Base-by-base conservation (phyloP, 2,329 filamentous ascomycete genomes). In the Verticillium alfalfae region DNA sequence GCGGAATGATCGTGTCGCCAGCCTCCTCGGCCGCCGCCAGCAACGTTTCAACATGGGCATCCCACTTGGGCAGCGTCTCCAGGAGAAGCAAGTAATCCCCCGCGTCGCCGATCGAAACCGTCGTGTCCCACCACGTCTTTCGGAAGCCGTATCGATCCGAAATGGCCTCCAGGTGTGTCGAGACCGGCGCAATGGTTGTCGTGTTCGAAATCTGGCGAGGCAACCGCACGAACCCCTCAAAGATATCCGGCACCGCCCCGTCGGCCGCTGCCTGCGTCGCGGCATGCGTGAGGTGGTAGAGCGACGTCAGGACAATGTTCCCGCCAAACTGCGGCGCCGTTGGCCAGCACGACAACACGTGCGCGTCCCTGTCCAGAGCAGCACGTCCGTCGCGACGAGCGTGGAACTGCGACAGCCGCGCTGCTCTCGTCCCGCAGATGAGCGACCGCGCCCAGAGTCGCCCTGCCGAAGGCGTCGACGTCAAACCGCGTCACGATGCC, bases 401-500 rank as follows among this genome's bases (percentile, higher is more conserved):
- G 34, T 12, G 13, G 13, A 58, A 49, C 5, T 31, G 16, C 22
- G 31, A 10, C 26, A 58, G 38, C 15, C 8, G 31, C 57, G 9
- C 13, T 9, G 5, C 22, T 49, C 57, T 49, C n/a, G n/a, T n/a
- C n/a, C n/a, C n/a, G n/a, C 57, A 58, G 9, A 49, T 34, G 15
- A 41, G 41, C 16, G 49, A n/a, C 45, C 18, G 15, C 10, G 16
- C 58, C 73, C 73, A 76, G 5, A 75, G 15, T 68, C 66, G 3
- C 68, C 66, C 59, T 72, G 69, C 2, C 59, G 13, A 73, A 75
- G 0, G 69, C 68, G 5, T 61, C 62, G 49, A 73, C 59, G 64
- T 73, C 67, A 60, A 72, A 72, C 52, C 69, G 62, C 4, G 73
- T 73, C 4, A 70, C 65, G 59, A 73, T 66, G 58, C 77, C 79